Percentiles rank a stretch among this genome's conserved stretches.
These are phyloP conservation scores for Lineolata rhizophorae DNA, from an alignment of 495 filamentous ascomycete genomes.

Conservation along the genomic window DNA sequence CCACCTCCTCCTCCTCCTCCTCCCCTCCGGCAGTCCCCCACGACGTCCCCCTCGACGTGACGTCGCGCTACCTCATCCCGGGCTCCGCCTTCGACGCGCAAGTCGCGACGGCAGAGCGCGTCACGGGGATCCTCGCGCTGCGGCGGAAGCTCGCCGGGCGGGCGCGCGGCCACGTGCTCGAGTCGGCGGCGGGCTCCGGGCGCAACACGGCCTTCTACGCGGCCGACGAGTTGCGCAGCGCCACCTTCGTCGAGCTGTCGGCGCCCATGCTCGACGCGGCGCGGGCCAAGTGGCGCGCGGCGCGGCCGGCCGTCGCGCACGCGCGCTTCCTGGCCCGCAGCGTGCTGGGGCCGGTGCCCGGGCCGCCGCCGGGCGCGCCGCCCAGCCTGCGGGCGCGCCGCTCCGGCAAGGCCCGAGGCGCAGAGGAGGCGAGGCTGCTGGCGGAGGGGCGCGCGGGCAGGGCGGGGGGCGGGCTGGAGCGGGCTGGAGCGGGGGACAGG, in stretches of 20 bases:
- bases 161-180: slow-evolving; percentile 60
- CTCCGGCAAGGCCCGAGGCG: too few species aligned
- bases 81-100: slow-evolving; percentile 15
- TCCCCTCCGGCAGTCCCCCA: too few species aligned
- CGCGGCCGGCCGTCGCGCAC: too few species aligned
- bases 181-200: slow-evolving; percentile 81
- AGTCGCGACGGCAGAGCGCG: slow-evolving; percentile 13
- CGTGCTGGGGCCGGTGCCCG: too few species aligned
- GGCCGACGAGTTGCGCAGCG: slow-evolving; percentile 19
- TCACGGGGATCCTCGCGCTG: slow-evolving; percentile 18
- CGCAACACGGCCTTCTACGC: slow-evolving; percentile 60
- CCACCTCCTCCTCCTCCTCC: too few species aligned
- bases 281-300: slow-evolving; percentile 37
- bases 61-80: slow-evolving; percentile 17
- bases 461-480: slow-evolving; percentile 9
- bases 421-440: too few species aligned
- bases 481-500: slow-evolving; percentile 1
- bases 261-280: slow-evolving; percentile 39
- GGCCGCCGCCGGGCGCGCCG: too few species aligned
- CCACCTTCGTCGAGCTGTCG: slow-evolving; percentile 45
- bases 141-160: slow-evolving; percentile 35
- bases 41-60: slow-evolving; percentile 12
- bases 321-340: too few species aligned
- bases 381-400: too few species aligned
- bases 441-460: slow-evolving; percentile 21